These are phyloP conservation scores for Carex myosuroides DNA, from an alignment of 176 grass and related monocot species.

Conservation along the genomic window DNA sequence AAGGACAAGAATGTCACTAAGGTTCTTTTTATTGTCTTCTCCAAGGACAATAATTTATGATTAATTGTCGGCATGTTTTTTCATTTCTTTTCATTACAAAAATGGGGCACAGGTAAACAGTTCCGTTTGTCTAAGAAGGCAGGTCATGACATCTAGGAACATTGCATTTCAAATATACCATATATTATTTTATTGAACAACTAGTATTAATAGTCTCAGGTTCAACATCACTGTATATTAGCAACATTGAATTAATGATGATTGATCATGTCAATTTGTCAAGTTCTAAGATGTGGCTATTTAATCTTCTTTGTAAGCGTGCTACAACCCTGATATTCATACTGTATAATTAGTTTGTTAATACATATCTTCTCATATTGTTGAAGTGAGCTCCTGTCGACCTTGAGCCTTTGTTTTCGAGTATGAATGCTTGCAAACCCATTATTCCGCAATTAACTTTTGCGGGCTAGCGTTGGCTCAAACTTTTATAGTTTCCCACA, in stretches of 20 bases:
- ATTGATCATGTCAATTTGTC: not conserved
- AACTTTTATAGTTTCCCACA: not conserved
- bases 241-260: not conserved
- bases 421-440: not conserved
- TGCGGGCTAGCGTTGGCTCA: not conserved
- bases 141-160: not conserved
- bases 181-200: not conserved
- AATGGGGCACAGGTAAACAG: not conserved
- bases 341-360: not conserved
- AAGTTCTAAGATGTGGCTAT: not conserved
- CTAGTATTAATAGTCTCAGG: not conserved
- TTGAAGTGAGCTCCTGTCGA: not conserved
- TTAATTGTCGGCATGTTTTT: not conserved
- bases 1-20: slow-evolving; percentile 58
- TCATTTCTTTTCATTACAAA: not conserved
- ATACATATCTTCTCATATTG: not conserved
- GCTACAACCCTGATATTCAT: not conserved
- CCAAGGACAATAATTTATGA: not conserved
- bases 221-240: not conserved
- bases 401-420: not conserved
- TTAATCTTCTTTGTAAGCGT: not conserved
- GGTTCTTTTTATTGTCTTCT: slow-evolving; percentile 16
- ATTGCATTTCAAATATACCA: not conserved
- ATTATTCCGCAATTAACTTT: not conserved
- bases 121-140: not conserved